Evolutionary conservation across 352 stramenopile genomes (phyloP).

Genomic region (Globisporangium spinosum): DNA sequence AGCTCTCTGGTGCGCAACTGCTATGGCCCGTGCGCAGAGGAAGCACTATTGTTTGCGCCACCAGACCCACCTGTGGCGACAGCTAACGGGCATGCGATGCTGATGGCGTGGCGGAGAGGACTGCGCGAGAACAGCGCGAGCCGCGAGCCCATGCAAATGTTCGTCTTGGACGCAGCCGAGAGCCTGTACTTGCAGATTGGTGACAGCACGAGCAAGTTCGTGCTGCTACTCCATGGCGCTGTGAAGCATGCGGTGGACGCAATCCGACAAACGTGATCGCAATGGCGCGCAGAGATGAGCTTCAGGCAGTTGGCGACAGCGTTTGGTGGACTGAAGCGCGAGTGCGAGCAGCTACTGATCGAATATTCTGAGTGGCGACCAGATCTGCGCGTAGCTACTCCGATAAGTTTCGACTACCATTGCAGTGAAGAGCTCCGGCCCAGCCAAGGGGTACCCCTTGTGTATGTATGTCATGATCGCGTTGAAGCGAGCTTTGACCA

Average conservation of each 20-base stretch:
- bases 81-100: conserved; percentile 42
- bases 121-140: conserved; percentile 12
- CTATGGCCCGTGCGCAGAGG: conserved; percentile 48
- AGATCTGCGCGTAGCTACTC: not conserved
- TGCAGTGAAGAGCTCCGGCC: conserved; percentile 20
- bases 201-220: conserved; percentile 54
- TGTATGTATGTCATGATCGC: not conserved
- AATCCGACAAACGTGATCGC: conserved; percentile 3
- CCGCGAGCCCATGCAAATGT: conserved; percentile 26
- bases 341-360: conserved; percentile 15
- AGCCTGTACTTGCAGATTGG: conserved; percentile 47
- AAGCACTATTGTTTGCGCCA: conserved; percentile 56
- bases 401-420: not conserved
- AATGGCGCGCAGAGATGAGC: not conserved
- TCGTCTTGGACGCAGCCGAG: conserved; percentile 47
- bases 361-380: not conserved
- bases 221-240: conserved; percentile 46
- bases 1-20: conserved; percentile 30
- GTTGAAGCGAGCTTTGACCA: not conserved
- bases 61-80: conserved; percentile 57
- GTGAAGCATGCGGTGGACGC: conserved; percentile 18
- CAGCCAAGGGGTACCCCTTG: conserved; percentile 5
- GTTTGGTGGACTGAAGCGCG: conserved; percentile 40
- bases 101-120: conserved; percentile 37
- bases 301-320: conserved; percentile 27